Percentiles rank a stretch among this genome's conserved stretches.
Evolutionary conservation across 257 asterid species (phyloP).

Genomic region (Euphrasia confusa): DNA sequence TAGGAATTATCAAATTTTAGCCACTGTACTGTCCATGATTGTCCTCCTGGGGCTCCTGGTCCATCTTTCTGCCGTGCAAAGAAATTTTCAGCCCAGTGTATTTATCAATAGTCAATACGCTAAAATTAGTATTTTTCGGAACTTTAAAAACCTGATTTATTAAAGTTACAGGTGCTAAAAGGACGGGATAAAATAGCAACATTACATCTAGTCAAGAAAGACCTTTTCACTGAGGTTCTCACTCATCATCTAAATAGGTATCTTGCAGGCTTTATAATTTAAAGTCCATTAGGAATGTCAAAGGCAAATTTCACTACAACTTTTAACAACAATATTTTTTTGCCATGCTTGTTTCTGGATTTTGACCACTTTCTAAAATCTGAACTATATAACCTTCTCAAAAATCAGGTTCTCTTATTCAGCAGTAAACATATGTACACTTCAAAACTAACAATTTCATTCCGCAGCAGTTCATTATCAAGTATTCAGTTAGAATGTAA

Average conservation of each 20-base stretch:
- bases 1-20: conserved; percentile 91
- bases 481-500: conserved; percentile 18
- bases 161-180: conserved; percentile 10
- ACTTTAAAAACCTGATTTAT: background rate
- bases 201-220: conserved; percentile 19
- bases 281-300: background rate
- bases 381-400: background rate
- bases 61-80: conserved; percentile 80
- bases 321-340: background rate
- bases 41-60: conserved; percentile 98
- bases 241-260: background rate
- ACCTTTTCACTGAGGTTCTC: background rate
- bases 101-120: background rate
- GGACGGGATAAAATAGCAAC: background rate
- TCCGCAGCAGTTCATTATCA: background rate
- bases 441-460: background rate
- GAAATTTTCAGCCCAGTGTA: conserved; percentile 15
- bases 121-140: conserved; percentile 1
- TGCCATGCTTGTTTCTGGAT: background rate
- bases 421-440: background rate
- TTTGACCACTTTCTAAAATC: background rate
- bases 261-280: background rate
- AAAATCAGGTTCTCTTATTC: background rate
- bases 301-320: background rate
- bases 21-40: conserved; percentile 97